Evolutionary conservation across 139 green algal species (phyloP).

Genomic region (Raphidocelis subcapitata): DNA sequence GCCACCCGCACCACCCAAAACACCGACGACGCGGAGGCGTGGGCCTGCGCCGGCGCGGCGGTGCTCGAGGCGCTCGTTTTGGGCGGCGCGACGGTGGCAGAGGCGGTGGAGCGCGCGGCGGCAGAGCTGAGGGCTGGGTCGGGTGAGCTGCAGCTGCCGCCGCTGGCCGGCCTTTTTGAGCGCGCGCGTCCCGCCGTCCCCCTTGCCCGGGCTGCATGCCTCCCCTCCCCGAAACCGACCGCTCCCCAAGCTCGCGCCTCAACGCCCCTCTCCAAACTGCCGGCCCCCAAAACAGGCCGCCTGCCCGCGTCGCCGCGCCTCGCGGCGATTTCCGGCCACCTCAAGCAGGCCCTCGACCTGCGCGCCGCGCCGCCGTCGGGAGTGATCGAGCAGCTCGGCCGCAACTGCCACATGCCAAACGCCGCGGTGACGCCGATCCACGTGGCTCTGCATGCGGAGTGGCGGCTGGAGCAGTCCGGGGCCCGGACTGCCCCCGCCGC

Average conservation of each 20-base stretch:
- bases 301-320: constrained; percentile 20
- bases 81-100: neutral
- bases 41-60: constrained; percentile 39
- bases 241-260: too few species aligned
- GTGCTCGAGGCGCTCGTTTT: constrained; percentile 49
- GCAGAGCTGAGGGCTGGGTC: constrained; percentile 19
- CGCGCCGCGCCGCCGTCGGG: constrained; percentile 7
- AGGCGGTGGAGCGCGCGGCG: constrained; percentile 20
- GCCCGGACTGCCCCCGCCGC: neutral
- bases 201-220: neutral
- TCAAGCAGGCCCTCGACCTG: constrained; percentile 26
- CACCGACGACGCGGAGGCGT: constrained; percentile 44
- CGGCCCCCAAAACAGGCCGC: too few species aligned
- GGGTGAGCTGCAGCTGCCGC: neutral
- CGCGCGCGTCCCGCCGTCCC: neutral
- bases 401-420: constrained; percentile 73
- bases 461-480: constrained; percentile 9
- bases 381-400: constrained; percentile 33
- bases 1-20: constrained; percentile 57
- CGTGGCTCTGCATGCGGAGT: constrained; percentile 43
- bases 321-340: constrained; percentile 29
- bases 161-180: neutral
- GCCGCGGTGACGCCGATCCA: constrained; percentile 54
- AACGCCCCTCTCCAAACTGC: too few species aligned
- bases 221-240: neutral